Evolutionary conservation across 805 yeast species (phyloP).

Genomic region (Scheffersomyces stipitis): DNA sequence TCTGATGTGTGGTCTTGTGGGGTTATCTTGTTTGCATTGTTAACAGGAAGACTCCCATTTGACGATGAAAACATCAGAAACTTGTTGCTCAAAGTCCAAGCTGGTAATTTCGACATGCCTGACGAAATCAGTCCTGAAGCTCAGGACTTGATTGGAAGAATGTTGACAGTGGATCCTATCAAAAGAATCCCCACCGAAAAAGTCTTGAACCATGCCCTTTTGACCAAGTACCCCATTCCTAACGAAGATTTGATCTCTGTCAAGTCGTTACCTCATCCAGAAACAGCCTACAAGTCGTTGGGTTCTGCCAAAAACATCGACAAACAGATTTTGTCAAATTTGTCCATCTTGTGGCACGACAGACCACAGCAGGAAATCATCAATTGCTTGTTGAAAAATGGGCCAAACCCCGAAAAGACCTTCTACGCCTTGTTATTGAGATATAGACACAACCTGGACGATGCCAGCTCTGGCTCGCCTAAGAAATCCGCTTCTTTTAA

Average conservation of each 20-base stretch:
- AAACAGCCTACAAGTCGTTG: slow-evolving; percentile 51
- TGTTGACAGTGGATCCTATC: slow-evolving; percentile 70
- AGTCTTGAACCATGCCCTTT: slow-evolving; percentile 59
- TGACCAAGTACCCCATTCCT: slow-evolving; percentile 50
- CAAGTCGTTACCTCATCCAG: slow-evolving; percentile 53
- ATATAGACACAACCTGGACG: slow-evolving; percentile 43
- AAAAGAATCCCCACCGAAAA: slow-evolving; percentile 68
- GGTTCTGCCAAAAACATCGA: slow-evolving; percentile 50
- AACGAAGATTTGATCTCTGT: slow-evolving; percentile 46
- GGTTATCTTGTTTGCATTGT: slow-evolving; percentile 71
- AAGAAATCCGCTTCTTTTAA: slow-evolving; percentile 14
- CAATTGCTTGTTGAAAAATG: slow-evolving; percentile 34
- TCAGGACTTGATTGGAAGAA: slow-evolving; percentile 59
- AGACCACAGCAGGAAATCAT: slow-evolving; percentile 43
- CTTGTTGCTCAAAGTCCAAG: slow-evolving; percentile 70
- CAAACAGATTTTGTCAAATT: slow-evolving; percentile 51
- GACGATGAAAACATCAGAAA: slow-evolving; percentile 79
- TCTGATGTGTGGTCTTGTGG: slow-evolving; percentile 91
- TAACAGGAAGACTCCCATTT: slow-evolving; percentile 81
- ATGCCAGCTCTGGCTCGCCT: slow-evolving; percentile 12
- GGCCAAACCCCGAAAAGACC: slow-evolving; percentile 46
- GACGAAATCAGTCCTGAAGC: slow-evolving; percentile 62
- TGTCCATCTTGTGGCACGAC: slow-evolving; percentile 60
- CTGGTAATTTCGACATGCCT: slow-evolving; percentile 76
- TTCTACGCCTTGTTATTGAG: slow-evolving; percentile 46